phyloP scores from a whole-genome alignment of 257 asterid species.

The Solanum ossicruentum region DNA sequence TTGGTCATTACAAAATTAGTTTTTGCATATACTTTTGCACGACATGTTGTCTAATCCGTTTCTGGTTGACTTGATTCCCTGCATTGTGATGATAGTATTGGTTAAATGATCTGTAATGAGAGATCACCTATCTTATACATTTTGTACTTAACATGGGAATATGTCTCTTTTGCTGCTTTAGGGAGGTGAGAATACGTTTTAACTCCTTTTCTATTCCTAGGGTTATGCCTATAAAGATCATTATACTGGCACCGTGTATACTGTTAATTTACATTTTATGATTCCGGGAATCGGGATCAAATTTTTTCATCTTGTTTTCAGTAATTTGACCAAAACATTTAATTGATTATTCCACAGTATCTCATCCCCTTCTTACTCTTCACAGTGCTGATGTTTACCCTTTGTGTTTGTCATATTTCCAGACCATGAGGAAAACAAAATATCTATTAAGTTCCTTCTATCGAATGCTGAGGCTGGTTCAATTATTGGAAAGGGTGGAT shows the following conservation, averaged over 20 bases:
- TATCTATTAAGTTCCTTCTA: slow-evolving; percentile 74
- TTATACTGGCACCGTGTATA: not conserved
- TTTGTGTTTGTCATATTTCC: not conserved
- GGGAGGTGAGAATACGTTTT: not conserved
- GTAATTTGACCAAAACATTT: not conserved
- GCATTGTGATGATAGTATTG: not conserved
- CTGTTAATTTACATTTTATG: not conserved
- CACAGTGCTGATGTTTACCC: not conserved
- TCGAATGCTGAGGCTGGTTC: slow-evolving; percentile 99
- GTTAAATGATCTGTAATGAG: not conserved
- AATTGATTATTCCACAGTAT: not conserved
- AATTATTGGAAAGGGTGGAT: slow-evolving; percentile 90
- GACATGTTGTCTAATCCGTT: not conserved
- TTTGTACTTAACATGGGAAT: not conserved
- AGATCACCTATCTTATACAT: not conserved
- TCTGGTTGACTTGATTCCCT: not conserved
- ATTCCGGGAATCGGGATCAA: not conserved
- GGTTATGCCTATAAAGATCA: not conserved
- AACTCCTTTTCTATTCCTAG: not conserved
- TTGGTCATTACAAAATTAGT: not conserved
- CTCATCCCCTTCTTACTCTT: not conserved
- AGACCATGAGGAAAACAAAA: slow-evolving; percentile 62
- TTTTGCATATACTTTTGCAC: not conserved
- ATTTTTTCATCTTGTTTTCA: not conserved
- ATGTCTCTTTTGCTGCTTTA: not conserved